These are phyloP conservation scores for Diaporthe batatas DNA, from an alignment of 2,329 filamentous ascomycete genomes.

Conservation along the genomic window DNA sequence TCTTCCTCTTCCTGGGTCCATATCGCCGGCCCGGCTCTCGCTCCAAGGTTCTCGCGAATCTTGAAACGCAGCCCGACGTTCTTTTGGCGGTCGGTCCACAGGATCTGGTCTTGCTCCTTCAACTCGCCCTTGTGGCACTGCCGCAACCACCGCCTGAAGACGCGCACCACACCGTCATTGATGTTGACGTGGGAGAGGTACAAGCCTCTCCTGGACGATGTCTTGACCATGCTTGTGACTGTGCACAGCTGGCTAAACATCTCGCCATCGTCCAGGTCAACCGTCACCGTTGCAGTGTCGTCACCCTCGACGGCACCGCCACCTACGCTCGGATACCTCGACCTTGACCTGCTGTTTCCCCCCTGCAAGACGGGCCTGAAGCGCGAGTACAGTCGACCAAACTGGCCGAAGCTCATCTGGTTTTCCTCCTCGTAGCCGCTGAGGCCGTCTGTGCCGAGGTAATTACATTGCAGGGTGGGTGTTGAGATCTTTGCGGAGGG, in stretches of 20 bases:
- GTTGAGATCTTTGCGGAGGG: conserved; percentile 77
- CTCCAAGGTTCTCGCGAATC: conserved; percentile 70
- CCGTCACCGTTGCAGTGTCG: conserved; percentile 67
- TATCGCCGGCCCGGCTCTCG: conserved; percentile 52
- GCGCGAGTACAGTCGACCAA: conserved; percentile 74
- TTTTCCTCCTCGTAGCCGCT: conserved; percentile 52
- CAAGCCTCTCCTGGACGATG: conserved; percentile 70
- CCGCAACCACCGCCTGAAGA: conserved; percentile 80
- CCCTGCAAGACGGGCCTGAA: conserved; percentile 75
- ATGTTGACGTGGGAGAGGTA: conserved; percentile 76
- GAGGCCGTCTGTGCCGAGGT: conserved; percentile 74
- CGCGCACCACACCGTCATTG: conserved; percentile 75
- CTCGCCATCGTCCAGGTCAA: conserved; percentile 78
- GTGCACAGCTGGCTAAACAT: conserved; percentile 81
- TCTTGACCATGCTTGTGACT: conserved; percentile 76
- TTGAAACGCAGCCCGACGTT: conserved; percentile 78
- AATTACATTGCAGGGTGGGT: conserved; percentile 76
- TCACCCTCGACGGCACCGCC: conserved; percentile 46
- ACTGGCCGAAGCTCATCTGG: conserved; percentile 50
- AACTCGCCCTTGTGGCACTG: conserved; percentile 60
- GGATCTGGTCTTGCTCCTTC: conserved; percentile 55
- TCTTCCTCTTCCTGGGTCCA: conserved; percentile 51
- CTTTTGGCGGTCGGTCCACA: conserved; percentile 77
- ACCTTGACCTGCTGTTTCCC: conserved; percentile 58
- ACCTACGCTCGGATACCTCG: conserved; percentile 51